Percentiles rank a stretch among this genome's conserved stretches.
These are phyloP conservation scores for Moesziomyces sp. DNA, from an alignment of 1,284 basidiomycete genomes.

Conservation along the genomic window DNA sequence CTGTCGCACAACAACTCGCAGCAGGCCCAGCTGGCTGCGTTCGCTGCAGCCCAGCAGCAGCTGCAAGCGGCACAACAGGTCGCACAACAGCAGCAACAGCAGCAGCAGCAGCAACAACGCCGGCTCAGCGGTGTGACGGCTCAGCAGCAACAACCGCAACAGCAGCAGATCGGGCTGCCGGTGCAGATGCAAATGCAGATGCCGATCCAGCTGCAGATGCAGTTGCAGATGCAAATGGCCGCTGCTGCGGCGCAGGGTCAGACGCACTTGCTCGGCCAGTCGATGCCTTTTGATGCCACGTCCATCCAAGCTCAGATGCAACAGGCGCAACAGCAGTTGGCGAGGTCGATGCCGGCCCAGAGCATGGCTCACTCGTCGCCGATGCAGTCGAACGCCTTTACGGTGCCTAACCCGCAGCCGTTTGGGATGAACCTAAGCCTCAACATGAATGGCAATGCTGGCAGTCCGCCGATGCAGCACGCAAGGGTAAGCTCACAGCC, in stretches of 20 bases:
- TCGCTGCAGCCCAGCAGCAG: conserved; percentile 47
- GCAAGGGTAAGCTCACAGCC: conserved; percentile 52
- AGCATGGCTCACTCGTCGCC: conserved; percentile 46
- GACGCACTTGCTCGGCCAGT: conserved; percentile 30
- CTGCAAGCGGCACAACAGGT: conserved; percentile 44
- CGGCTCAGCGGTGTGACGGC: conserved; percentile 24
- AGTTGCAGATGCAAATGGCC: conserved; percentile 51
- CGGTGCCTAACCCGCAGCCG: conserved; percentile 36
- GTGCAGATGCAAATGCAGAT: conserved; percentile 45
- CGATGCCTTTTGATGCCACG: conserved; percentile 45
- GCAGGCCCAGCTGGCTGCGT: conserved; percentile 45
- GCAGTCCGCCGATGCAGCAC: conserved; percentile 48
- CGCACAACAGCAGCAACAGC: conserved; percentile 40
- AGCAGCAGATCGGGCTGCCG: conserved; percentile 47
- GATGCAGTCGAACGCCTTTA: conserved; percentile 36
- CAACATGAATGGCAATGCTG: conserved; percentile 41
- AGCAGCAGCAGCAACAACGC: conserved; percentile 30
- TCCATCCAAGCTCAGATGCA: conserved; percentile 46
- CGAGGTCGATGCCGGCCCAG: conserved; percentile 36
- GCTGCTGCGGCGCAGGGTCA: conserved; percentile 48
- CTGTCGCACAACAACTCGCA: conserved; percentile 38
- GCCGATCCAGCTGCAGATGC: conserved; percentile 50
- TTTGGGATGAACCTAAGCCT: conserved; percentile 45
- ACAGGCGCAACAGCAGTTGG: conserved; percentile 38
- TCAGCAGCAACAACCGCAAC: conserved; percentile 36